phyloP scores from a whole-genome alignment of 345 rosid species.

The Viola odorata region DNA sequence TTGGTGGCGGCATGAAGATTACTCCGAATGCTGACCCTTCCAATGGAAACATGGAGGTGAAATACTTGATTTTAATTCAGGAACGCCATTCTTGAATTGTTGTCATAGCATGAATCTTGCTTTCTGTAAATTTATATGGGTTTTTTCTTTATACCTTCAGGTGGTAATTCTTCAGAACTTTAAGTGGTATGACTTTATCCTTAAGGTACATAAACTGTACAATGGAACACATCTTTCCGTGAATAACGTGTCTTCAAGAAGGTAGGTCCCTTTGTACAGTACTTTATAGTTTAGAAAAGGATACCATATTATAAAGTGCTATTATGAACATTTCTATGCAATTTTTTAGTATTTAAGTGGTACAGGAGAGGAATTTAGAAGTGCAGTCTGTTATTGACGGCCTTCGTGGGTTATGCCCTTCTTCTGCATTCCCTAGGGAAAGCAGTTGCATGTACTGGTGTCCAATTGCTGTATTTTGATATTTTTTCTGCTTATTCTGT shows the following conservation, averaged over 20 bases:
- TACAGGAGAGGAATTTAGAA: neutral
- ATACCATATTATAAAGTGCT: no score
- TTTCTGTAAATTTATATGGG: constrained; percentile 16
- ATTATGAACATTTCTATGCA: neutral
- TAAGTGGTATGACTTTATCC: constrained; percentile 83
- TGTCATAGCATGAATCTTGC: neutral
- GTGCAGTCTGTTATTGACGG: neutral
- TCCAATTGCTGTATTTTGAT: neutral
- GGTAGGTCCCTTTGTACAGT: constrained; percentile 26
- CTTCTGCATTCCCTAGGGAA: neutral
- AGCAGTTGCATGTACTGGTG: neutral
- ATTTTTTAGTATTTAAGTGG: neutral
- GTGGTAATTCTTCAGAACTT: constrained; percentile 89
- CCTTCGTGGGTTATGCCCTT: neutral
- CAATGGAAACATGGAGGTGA: constrained; percentile 77
- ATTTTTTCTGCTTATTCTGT: neutral
- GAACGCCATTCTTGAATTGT: neutral
- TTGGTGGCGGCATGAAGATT: constrained; percentile 98
- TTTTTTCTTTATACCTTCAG: constrained; percentile 32
- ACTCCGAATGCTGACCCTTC: constrained; percentile 83
- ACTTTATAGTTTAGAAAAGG: no score
- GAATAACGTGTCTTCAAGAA: constrained; percentile 66
- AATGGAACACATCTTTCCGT: constrained; percentile 78
- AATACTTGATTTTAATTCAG: constrained; percentile 4
- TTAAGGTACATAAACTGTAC: constrained; percentile 69